phyloP scores from a whole-genome alignment of 257 asterid genomes.

The Fraxinus cuspidata region DNA sequence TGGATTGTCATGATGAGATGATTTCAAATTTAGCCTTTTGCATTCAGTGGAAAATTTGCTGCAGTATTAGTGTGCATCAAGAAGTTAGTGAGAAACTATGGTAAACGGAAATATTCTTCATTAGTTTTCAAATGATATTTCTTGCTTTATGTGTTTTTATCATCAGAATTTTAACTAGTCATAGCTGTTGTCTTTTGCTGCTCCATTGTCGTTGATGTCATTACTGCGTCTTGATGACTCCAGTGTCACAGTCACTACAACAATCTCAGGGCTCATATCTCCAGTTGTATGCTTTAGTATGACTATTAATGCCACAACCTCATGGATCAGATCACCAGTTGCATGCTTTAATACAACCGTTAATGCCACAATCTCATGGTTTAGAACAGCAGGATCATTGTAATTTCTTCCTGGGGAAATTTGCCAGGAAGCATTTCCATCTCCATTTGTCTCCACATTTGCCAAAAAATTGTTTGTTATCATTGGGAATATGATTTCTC shows the following conservation, averaged over 20 bases:
- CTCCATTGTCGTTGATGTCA: not conserved
- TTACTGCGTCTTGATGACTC: not conserved
- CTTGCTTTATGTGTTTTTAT: not conserved
- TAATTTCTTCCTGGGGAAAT: not conserved
- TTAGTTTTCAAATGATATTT: not conserved
- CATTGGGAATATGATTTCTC: not conserved
- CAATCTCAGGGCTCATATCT: not conserved
- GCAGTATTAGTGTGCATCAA: not conserved
- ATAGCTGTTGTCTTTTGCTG: not conserved
- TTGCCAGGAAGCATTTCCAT: not conserved
- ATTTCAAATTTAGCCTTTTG: not conserved
- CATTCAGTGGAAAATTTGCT: not conserved
- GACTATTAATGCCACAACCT: not conserved
- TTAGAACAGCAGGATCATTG: not conserved
- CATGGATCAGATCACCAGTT: not conserved
- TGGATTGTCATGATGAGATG: not conserved
- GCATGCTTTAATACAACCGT: not conserved
- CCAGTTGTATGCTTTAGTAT: not conserved
- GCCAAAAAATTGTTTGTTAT: not conserved
- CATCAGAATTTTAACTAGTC: not conserved
- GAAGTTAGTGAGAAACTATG: not conserved
- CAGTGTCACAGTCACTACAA: not conserved
- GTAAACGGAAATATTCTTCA: not conserved
- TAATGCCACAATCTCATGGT: not conserved
- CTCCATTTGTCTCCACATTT: not conserved